Evolutionary conservation across 1,284 basidiomycete genomes (phyloP).

Genomic region (Entoloma clypeatum): DNA sequence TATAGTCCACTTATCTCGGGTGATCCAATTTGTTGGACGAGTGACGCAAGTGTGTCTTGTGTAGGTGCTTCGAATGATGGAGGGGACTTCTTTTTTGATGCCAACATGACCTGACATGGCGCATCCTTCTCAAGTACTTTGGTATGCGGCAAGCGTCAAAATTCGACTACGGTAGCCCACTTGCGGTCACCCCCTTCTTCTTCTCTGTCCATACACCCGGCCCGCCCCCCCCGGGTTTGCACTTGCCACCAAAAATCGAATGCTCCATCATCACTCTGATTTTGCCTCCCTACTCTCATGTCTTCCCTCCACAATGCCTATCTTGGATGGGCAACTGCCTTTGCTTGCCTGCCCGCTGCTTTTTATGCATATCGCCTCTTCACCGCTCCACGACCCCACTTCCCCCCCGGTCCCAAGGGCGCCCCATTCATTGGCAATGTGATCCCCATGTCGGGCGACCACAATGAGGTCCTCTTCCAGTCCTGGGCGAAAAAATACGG

Average conservation of each 20-base stretch:
- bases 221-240: no score
- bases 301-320: slow-evolving; percentile 12
- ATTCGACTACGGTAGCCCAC: slow-evolving; percentile 22
- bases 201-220: slow-evolving; percentile 17
- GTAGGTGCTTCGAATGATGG: no score
- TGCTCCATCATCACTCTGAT: slow-evolving; percentile 7
- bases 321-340: slow-evolving; percentile 19
- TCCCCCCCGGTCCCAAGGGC: slow-evolving; percentile 45
- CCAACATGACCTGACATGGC: slow-evolving; percentile 15
- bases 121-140: slow-evolving; percentile 18
- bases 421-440: slow-evolving; percentile 48
- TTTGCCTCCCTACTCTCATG: slow-evolving; percentile 19
- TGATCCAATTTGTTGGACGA: no score
- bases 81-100: slow-evolving; percentile 15
- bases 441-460: slow-evolving; percentile 40
- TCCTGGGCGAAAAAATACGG: slow-evolving; percentile 38
- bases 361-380: slow-evolving; percentile 22
- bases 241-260: no score
- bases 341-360: slow-evolving; percentile 18
- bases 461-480: slow-evolving; percentile 39
- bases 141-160: slow-evolving; percentile 23
- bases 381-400: slow-evolving; percentile 21
- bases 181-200: slow-evolving; percentile 18
- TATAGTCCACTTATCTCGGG: no score
- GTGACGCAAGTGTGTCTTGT: no score